These are phyloP conservation scores for Rhododendron vialii DNA, from an alignment of 148 eudicot genomes.

Conservation along the genomic window DNA sequence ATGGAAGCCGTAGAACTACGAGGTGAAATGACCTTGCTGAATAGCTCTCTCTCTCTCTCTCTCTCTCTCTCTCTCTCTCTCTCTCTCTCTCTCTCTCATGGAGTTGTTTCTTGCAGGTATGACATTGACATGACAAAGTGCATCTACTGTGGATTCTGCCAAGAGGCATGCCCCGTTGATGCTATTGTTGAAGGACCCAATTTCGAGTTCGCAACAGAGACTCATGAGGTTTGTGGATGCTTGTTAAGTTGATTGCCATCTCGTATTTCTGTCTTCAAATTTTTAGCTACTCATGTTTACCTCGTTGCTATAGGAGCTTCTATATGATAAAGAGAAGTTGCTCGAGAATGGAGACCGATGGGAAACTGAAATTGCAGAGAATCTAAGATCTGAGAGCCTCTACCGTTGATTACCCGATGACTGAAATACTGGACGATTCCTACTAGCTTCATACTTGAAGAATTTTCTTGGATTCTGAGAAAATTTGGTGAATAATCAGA, in stretches of 20 bases:
- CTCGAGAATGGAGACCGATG: constrained; percentile 97
- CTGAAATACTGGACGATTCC: not conserved
- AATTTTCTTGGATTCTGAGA: not conserved
- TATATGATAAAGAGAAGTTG: constrained; percentile 94
- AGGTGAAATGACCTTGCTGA: constrained; percentile 37
- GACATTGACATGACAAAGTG: constrained; percentile 96
- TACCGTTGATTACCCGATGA: constrained; percentile 52
- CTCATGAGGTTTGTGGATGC: constrained; percentile 66
- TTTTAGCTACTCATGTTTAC: not conserved
- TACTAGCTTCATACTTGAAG: not conserved
- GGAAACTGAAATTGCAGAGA: constrained; percentile 99
- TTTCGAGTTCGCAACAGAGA: constrained; percentile 95
- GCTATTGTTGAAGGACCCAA: constrained; percentile 99
- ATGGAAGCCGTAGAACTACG: constrained; percentile 96
- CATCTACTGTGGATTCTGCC: constrained; percentile 98
- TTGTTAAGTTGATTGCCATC: not conserved
- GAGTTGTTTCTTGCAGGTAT: constrained; percentile 40
- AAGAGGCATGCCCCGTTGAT: constrained; percentile 99
- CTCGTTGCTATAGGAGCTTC: constrained; percentile 1
- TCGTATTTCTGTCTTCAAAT: not conserved
- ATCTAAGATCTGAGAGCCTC: constrained; percentile 88
- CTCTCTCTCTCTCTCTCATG: not conserved
- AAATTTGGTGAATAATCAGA: constrained; percentile 10
- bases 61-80: not conserved
- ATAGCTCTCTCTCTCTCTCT: not conserved